Percentiles rank a stretch among this genome's conserved stretches.
Conservation (phyloP, 164 flowering plant genomes). For the Hamamelis virginiana region DNA sequence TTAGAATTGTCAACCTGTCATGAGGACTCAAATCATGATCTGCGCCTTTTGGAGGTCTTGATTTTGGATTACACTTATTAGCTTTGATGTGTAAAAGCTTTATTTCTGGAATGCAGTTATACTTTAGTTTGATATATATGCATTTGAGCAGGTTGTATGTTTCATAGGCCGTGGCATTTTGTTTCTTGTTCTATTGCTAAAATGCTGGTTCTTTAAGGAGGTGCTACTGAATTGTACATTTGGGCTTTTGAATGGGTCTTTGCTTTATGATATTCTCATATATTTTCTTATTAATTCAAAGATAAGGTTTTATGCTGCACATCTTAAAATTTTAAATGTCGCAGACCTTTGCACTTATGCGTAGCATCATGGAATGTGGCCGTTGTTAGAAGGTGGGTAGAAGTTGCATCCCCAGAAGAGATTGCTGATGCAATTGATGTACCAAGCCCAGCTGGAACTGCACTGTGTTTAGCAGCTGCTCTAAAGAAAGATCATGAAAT, state of each 20-base stretch:
- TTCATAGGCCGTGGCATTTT: background rate
- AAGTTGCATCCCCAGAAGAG: constrained; percentile 76
- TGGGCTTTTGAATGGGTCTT: background rate
- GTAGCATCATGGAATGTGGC: constrained; percentile 87
- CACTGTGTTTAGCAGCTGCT: constrained; percentile 94
- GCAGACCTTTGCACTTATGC: constrained; percentile 93
- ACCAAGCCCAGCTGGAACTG: constrained; percentile 82
- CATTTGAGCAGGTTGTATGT: too few relatives aligned
- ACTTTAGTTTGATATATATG: background rate
- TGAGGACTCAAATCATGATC: too few relatives aligned
- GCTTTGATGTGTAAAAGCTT: background rate
- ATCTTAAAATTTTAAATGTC: constrained; percentile 7
- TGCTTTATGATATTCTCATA: background rate
- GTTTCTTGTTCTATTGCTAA: background rate
- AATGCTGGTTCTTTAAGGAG: background rate
- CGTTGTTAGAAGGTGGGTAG: constrained; percentile 88
- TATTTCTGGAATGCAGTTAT: background rate
- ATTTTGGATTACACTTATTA: too few relatives aligned
- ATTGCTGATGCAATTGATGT: constrained; percentile 78
- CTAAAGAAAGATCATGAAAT: constrained; percentile 88
- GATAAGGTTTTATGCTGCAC: background rate
- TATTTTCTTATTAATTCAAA: background rate
- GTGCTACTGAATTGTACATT: background rate
- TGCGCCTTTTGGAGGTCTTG: too few relatives aligned
- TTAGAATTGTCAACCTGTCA: too few relatives aligned